Conservation (phyloP, 192 early-diverging fungal species). For the Dimargaris xerosporica region DNA sequence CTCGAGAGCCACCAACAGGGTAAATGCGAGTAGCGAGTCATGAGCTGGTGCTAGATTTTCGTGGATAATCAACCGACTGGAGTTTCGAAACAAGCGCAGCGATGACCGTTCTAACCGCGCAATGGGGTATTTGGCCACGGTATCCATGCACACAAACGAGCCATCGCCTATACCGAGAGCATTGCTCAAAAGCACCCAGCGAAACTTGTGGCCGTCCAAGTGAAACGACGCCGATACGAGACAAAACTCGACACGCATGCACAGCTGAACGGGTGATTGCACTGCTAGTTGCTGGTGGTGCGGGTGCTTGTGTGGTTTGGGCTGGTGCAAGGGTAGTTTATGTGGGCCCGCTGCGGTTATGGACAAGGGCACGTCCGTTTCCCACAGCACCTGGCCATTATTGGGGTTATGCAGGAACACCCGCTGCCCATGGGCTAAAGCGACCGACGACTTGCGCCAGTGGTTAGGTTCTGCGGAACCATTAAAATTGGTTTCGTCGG, state of each 20-base stretch:
- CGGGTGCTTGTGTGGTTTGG: not conserved
- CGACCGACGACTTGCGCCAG: constrained; percentile 6
- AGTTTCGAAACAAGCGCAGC: not conserved
- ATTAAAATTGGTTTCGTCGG: too few relatives aligned
- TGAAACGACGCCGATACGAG: constrained; percentile 11
- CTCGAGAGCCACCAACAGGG: constrained; percentile 8
- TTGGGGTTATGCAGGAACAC: constrained; percentile 6
- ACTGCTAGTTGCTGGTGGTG: not conserved
- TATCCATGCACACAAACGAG: constrained; percentile 9
- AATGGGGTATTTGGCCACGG: constrained; percentile 2
- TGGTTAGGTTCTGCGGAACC: too few relatives aligned
- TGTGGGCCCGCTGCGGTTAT: too few relatives aligned
- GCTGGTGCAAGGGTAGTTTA: too few relatives aligned
- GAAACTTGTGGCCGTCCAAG: not conserved
- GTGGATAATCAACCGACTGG: constrained; percentile 2
- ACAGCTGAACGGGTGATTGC: not conserved
- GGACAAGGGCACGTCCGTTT: not conserved
- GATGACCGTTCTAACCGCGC: constrained; percentile 3
- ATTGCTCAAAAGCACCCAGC: constrained; percentile 9
- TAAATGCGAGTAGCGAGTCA: not conserved
- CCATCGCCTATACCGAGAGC: constrained; percentile 10
- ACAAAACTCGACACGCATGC: constrained; percentile 9
- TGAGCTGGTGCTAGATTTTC: not conserved
- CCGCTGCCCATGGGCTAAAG: constrained; percentile 1
- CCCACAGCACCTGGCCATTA: constrained; percentile 6